Evolutionary conservation across 1,139 yeast species (phyloP).

Genomic region (Zygoascus hellenicus): DNA sequence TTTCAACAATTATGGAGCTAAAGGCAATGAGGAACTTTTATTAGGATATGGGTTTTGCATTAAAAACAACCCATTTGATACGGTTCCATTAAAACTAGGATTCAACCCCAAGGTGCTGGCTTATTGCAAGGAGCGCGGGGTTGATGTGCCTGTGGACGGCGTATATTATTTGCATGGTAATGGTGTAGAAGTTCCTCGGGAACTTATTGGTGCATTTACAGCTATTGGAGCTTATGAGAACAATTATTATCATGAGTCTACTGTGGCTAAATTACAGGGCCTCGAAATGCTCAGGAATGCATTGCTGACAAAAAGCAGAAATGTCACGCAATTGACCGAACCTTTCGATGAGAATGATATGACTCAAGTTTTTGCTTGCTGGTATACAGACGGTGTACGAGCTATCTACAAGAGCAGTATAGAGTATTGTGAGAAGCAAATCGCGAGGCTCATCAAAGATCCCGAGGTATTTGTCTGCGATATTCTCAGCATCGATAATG

Average conservation of each 20-base stretch:
- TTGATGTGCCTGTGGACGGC: conserved; percentile 14
- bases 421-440: conserved; percentile 8
- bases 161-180: conserved; percentile 19
- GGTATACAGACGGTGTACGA: conserved; percentile 20
- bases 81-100: conserved; percentile 45
- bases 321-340: conserved; percentile 1
- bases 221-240: conserved; percentile 11
- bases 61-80: conserved; percentile 55
- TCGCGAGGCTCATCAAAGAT: conserved; percentile 1
- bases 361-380: conserved; percentile 14
- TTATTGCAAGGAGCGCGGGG: conserved; percentile 5
- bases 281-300: conserved; percentile 11
- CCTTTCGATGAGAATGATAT: conserved; percentile 10
- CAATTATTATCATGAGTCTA: conserved; percentile 5
- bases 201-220: conserved; percentile 17
- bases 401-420: conserved; percentile 14
- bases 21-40: conserved; percentile 71
- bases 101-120: background rate
- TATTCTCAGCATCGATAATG: background rate
- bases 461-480: conserved; percentile 1
- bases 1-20: conserved; percentile 79
- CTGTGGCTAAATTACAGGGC: conserved; percentile 8
- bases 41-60: conserved; percentile 63
- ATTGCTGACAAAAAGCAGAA: conserved; percentile 2
- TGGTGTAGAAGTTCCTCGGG: conserved; percentile 16